Percentiles rank a stretch among this genome's conserved stretches.
phyloP scores from a whole-genome alignment of 306 rosid species.

The Cajanus cajan region DNA sequence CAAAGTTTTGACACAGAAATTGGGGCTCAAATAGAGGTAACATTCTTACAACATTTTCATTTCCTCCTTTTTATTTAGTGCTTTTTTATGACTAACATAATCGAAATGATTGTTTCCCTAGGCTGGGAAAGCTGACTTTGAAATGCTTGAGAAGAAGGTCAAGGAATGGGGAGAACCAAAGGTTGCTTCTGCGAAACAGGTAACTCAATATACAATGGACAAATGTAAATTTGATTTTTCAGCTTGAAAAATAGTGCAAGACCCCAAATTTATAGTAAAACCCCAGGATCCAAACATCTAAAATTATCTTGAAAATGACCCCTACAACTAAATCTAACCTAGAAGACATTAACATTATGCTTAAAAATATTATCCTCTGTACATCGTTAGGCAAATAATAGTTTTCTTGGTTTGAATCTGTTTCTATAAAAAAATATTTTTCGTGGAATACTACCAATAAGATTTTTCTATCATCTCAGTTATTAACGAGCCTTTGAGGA shows the following conservation, averaged over 20 bases:
- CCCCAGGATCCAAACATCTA: not conserved
- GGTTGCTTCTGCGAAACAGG: slow-evolving; percentile 97
- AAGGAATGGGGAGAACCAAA: slow-evolving; percentile 87
- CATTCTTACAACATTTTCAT: not conserved
- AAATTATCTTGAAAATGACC: not conserved
- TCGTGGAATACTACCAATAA: not conserved
- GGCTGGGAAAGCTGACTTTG: slow-evolving; percentile 96
- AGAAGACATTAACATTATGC: not conserved
- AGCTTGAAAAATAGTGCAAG: not conserved
- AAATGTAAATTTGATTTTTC: not conserved
- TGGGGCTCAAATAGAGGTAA: slow-evolving; percentile 80
- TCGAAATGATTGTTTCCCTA: slow-evolving; percentile 34
- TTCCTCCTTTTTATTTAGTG: slow-evolving; percentile 3
- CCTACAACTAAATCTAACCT: not conserved
- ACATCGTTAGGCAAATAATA: not conserved
- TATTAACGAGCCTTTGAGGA: not conserved
- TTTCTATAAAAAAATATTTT: not conserved
- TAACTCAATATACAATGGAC: slow-evolving; percentile 35
- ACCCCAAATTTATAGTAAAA: not conserved
- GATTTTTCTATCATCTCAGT: not conserved
- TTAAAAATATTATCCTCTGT: not conserved
- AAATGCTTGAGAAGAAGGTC: slow-evolving; percentile 78
- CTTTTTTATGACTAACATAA: slow-evolving; percentile 18
- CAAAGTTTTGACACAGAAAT: slow-evolving; percentile 78
- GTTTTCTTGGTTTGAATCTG: not conserved